These are phyloP conservation scores for Pyricularia grisea DNA, from an alignment of 2,329 filamentous ascomycete species.

Conservation along the genomic window DNA sequence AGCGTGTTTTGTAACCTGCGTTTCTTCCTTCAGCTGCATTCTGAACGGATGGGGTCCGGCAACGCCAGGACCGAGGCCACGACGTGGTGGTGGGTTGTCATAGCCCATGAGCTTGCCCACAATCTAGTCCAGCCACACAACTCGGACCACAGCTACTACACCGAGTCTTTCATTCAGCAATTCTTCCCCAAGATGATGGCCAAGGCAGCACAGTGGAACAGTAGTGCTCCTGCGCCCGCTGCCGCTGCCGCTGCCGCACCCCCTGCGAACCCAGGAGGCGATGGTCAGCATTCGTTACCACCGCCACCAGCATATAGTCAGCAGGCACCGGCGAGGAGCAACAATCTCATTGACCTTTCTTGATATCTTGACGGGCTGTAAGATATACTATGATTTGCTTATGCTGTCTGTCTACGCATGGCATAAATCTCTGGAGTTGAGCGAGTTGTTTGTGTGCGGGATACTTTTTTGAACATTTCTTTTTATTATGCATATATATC, in stretches of 20 bases:
- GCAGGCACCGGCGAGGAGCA: background rate
- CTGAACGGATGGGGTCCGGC: slow-evolving; percentile 22
- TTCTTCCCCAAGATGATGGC: slow-evolving; percentile 64
- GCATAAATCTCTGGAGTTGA: background rate
- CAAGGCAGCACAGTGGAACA: slow-evolving; percentile 26
- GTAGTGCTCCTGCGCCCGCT: slow-evolving; percentile 16
- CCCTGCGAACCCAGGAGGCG: background rate
- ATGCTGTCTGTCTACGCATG: background rate
- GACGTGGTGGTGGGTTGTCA: slow-evolving; percentile 34
- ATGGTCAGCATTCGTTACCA: background rate
- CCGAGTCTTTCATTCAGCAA: slow-evolving; percentile 67
- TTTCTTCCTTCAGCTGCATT: slow-evolving; percentile 76
- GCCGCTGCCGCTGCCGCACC: slow-evolving; percentile 13
- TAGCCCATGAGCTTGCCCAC: slow-evolving; percentile 92
- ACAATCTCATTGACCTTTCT: background rate
- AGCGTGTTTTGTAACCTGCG: slow-evolving; percentile 90
- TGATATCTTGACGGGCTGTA: background rate
- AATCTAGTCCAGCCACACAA: slow-evolving; percentile 77
- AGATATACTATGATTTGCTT: background rate
- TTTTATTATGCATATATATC: background rate
- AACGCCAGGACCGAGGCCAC: slow-evolving; percentile 27
- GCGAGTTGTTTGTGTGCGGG: background rate
- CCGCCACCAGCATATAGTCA: background rate
- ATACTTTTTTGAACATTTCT: background rate
- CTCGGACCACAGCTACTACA: slow-evolving; percentile 73